Base-by-base conservation (phyloP, 2,329 filamentous ascomycete species). In the Orbilia javanica region DNA sequence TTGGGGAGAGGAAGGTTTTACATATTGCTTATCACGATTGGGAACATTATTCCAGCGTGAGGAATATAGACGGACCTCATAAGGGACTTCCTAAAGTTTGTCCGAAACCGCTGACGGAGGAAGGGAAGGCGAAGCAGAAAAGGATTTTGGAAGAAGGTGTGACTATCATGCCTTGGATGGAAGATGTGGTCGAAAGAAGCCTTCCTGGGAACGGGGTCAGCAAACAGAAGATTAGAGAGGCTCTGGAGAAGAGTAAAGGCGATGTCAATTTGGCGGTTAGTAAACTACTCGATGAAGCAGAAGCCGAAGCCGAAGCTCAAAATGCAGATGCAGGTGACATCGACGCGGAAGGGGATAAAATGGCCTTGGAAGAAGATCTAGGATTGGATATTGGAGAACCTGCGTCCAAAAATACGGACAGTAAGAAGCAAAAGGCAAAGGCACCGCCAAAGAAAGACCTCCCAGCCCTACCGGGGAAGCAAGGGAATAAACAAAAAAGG, bases 21-120 rank as follows among this genome's bases (percentile, higher is more conserved):
- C 88, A 91, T 83, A 87, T 90, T 82, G 89, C 89, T n/a, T 89
- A 88, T 80, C 88, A 90, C 81, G 86, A 84, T 53, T 91, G 88
- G 85, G 87, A 91, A 81, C 90, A 91, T 82, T 91, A 90, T 83
- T 91, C 89, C 3, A 91, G 89, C 0, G 88, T 92, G 80, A 87
- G 90, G 69, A 89, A 89, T 81, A 83, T 88, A 53, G 83, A 87
- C 79, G 89, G 89, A 5, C 88, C 88, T 6, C 88, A 90, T 82
- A 85, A 84, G 31, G 90, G 89, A 57, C 84, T 85, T 36, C 89
- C 89, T 10, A 82, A 85, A 20, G 86, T 90, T 39, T 65, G 67
- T 15, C 80, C 80, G 18, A 78, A 72, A n/a, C 79, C 64, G 64
- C 79, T 80, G 73, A 80, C 80, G 50, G 82, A 85, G 78, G 86